phyloP scores from a whole-genome alignment of 164 flowering plant species.

The Saururus chinensis region DNA sequence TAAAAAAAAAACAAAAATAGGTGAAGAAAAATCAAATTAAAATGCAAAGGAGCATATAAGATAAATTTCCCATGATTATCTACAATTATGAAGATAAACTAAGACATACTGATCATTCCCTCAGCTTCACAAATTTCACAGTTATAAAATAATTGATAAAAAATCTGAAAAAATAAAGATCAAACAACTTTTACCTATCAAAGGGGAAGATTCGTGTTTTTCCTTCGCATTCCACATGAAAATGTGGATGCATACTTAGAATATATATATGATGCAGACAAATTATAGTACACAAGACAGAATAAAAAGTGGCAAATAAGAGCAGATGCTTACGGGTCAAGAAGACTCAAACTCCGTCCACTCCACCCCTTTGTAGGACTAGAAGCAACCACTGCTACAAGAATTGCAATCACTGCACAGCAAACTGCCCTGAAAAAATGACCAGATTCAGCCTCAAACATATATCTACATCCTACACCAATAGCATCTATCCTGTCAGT shows the following conservation, averaged over 20 bases:
- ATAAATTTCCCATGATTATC: not conserved
- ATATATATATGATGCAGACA: no score
- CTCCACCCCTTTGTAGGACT: conserved; percentile 99
- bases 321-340: conserved; percentile 77
- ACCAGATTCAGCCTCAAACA: not conserved
- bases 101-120: not conserved
- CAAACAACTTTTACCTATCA: no score
- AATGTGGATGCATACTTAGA: no score
- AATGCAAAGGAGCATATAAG: not conserved
- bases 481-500: no score
- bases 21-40: not conserved
- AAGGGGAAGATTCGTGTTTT: no score
- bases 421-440: conserved; percentile 64
- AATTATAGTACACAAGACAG: no score
- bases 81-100: not conserved
- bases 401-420: conserved; percentile 63
- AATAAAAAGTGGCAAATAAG: not conserved
- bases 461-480: no score
- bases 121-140: no score
- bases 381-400: conserved; percentile 87
- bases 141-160: no score
- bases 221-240: no score
- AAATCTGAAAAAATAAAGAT: no score
- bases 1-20: no score
- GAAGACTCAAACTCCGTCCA: conserved; percentile 94